Evolutionary conservation across 2,329 filamentous ascomycete genomes (phyloP).

Genomic region (Colletotrichum incanum): DNA sequence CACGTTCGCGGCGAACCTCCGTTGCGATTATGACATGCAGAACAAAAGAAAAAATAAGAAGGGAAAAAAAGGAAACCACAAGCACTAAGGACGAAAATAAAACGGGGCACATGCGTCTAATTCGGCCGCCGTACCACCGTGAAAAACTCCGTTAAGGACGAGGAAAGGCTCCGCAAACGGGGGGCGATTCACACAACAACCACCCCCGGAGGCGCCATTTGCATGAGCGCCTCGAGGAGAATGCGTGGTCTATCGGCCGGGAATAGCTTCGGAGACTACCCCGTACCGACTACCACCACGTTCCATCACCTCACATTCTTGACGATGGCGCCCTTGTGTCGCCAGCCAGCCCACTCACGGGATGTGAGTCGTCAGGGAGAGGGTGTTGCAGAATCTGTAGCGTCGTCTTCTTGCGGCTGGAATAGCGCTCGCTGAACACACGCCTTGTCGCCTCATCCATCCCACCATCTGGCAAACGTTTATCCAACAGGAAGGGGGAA

Average conservation of each 20-base stretch:
- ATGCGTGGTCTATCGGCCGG: not conserved
- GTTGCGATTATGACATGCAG: not conserved
- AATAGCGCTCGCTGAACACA: too few species aligned
- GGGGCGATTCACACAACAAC: too few species aligned
- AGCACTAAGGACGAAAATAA: not conserved
- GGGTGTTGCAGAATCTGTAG: too few species aligned
- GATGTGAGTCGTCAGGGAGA: not conserved
- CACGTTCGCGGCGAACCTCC: constrained; percentile 8
- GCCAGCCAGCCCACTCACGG: not conserved
- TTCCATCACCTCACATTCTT: not conserved
- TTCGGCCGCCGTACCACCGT: constrained; percentile 40
- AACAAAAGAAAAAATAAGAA: not conserved
- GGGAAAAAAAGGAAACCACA: not conserved
- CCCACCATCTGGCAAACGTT: not conserved
- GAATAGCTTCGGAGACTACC: not conserved
- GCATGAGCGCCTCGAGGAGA: not conserved
- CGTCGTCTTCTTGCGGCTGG: too few species aligned
- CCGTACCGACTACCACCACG: not conserved
- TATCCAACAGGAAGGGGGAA: not conserved
- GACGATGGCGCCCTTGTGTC: not conserved
- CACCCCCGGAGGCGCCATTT: constrained; percentile 6
- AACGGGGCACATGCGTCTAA: constrained; percentile 9
- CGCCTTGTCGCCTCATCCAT: not conserved
- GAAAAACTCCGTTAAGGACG: constrained; percentile 26
- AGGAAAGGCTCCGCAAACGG: constrained; percentile 35